Evolutionary conservation across 495 filamentous ascomycete species (phyloP), one percentile per base, ranked within the genome.

Genomic region (Schizothecium vesticola): DNA sequence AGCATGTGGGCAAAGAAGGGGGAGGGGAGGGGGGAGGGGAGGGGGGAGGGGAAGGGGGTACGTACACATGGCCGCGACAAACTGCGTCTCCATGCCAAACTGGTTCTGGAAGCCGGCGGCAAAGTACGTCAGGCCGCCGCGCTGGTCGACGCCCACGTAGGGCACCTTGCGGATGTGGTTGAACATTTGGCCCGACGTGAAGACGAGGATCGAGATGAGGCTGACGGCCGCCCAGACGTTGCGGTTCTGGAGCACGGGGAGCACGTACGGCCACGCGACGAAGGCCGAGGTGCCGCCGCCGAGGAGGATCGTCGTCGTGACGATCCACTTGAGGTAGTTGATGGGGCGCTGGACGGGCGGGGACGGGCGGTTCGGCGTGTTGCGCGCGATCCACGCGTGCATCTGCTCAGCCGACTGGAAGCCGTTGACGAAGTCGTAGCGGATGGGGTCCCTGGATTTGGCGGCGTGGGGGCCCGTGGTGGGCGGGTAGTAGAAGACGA

Each of bases 101-200:
- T 99, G 95, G 75, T 90, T 98, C 74, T 93, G 92, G 76, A 98
- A 99, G 1, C 95, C 95, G 59, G 87, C 87, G 3, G 96, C 95
- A 78, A 98, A 94, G 78, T 98, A 99, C 75, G 81, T 90, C 56
- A 98, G 86, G 2, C 93, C 93, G 9, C 96, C 96, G 59, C 84
- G 86, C 6, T 92, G 92, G 79, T 98, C 90, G 23, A 89, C 91
- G 43, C 88, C 87, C 59, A 98, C 92, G 74, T 99, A 99, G n/a
- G 95, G 94, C 0, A 95, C 93, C 74, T 93, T 93, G 65, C 95
- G 86, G 75, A 99, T 99, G 72, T 98, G 95, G 79, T 98, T 98
- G 85, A 94, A 99, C 95, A 99, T 99, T 76, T 98, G 93, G 16
- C 96, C 95, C 70, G 89, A 93, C 36, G 92, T 98, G 81, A 99